Evolutionary conservation across 2,329 filamentous ascomycete species (phyloP).

Genomic region (Knoxdaviesia capensis): DNA sequence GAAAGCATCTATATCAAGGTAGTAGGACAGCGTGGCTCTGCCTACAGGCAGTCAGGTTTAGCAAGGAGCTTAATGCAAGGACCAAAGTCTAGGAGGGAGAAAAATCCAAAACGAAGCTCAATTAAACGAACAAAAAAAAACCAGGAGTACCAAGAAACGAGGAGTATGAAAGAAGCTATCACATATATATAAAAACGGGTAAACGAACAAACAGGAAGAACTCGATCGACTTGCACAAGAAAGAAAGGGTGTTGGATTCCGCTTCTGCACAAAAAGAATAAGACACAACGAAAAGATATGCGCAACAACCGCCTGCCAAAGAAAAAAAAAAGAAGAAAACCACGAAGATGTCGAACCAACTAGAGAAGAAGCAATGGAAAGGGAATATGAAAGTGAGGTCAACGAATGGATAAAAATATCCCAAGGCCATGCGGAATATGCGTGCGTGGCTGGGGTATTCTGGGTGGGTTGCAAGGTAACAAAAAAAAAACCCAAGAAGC

Average conservation of each 20-base stretch:
- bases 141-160: not conserved
- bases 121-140: too few relatives aligned
- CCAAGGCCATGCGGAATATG: not conserved
- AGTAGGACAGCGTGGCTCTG: too few relatives aligned
- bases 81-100: too few relatives aligned
- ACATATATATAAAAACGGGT: not conserved
- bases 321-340: conserved; percentile 4
- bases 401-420: too few relatives aligned
- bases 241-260: not conserved
- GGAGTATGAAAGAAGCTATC: not conserved
- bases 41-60: too few relatives aligned
- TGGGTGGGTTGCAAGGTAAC: not conserved
- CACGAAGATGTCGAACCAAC: too few relatives aligned
- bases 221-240: not conserved
- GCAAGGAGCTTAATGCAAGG: too few relatives aligned
- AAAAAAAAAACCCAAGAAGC: too few relatives aligned
- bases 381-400: too few relatives aligned
- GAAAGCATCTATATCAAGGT: too few relatives aligned
- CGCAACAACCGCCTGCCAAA: conserved; percentile 3
- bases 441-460: not conserved
- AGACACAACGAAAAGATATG: conserved; percentile 2
- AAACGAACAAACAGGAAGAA: not conserved
- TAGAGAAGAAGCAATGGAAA: too few relatives aligned
- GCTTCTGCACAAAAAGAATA: not conserved
- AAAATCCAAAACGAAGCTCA: too few relatives aligned